Conservation (phyloP, 192 early-diverging fungal genomes). For the Obelidium mucronatum region DNA sequence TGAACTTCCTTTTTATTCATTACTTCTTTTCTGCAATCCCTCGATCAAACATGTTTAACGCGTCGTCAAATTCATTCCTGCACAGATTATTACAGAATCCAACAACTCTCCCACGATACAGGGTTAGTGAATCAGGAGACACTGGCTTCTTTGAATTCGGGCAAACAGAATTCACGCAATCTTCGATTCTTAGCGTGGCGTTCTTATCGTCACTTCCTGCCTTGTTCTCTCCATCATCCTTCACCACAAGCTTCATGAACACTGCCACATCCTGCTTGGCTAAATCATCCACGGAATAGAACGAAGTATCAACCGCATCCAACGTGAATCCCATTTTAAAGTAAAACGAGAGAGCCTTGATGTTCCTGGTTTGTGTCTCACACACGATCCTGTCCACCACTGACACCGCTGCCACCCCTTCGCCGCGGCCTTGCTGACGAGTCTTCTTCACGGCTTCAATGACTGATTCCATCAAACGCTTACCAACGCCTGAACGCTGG, state of each 20-base stretch:
- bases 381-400: neutral
- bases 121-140: neutral
- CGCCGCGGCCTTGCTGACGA: no score
- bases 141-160: conserved; percentile 15
- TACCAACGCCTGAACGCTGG: neutral
- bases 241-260: neutral
- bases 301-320: conserved; percentile 14
- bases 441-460: neutral
- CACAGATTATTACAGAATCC: conserved; percentile 7
- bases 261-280: conserved; percentile 6
- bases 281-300: neutral
- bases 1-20: no score
- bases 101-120: neutral
- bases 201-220: neutral
- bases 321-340: neutral
- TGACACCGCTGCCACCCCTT: no score
- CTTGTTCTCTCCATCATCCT: neutral
- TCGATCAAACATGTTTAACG: no score
- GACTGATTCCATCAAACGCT: neutral
- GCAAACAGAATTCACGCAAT: neutral
- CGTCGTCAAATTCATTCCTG: conserved; percentile 3
- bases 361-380: conserved; percentile 7
- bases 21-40: no score
- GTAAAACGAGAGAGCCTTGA: neutral
- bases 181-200: neutral